Base-by-base conservation (phyloP, 306 rosid species). In the Arachis hypogaea region DNA sequence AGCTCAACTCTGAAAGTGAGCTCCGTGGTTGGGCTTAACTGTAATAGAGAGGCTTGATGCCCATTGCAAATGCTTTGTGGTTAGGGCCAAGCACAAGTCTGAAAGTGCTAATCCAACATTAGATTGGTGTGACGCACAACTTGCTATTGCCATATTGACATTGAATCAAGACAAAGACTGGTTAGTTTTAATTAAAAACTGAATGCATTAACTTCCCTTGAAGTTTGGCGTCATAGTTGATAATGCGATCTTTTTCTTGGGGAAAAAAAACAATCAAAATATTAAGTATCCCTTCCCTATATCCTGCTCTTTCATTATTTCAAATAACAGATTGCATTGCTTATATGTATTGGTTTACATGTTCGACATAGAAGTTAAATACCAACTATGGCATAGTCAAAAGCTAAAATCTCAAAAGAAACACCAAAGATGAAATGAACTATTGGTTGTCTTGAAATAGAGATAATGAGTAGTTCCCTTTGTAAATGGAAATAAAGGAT, bases 71-170 rank as follows among this genome's bases (percentile, higher is more conserved):
- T 18, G 14, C 69, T 42, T 43, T 43, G 56, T 78, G 67, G 16
- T 47, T 9, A 36, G 38, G 75, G 64, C 68, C 65, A 50, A 68
- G 77, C 58, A 0, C 11, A 62, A 3, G 4, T 68, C 52, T 64
- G 11, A 46, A 46, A 46, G 11, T 46, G 51, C 12, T 46, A 1
- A 49, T 61, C 40, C 47, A 42, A 57, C 69, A 63, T 62, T 59
- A 54, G 65, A 72, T 61, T 12, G 66, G 75, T 60, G 58, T 81
- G 46, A 33, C 11, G 16, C 56, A 59, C 36, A 28, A 67, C 62
- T 72, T 46, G 18, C 59, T 44, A 59, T 52, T 64, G 49, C 44
- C 58, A 12, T 47, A 67, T 65, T 76, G 49, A 59, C 54, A 76
- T 59, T 30, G 52, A 51, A 66, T 56, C 58, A 11, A 18, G 44